A percentile compares a stretch with the other conserved stretches of the same genome.
Conservation (phyloP, 768 basidiomycete species). For the Lactarius sp. region DNA sequence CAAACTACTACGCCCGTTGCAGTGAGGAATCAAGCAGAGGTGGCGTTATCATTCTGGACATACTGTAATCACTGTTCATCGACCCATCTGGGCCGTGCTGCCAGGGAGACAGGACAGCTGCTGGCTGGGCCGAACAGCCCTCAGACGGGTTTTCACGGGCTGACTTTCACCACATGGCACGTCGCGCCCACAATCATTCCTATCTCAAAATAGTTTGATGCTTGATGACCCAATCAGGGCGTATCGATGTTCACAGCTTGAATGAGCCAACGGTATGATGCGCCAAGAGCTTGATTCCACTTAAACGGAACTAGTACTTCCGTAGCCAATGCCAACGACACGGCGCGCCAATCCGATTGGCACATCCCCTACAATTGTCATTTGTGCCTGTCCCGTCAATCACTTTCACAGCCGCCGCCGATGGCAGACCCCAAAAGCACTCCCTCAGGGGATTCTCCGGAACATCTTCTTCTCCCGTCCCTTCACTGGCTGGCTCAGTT, state of each 20-base stretch:
- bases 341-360: background rate
- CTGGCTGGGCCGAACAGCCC: background rate
- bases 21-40: no score
- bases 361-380: background rate
- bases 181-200: background rate
- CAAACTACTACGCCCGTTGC: no score
- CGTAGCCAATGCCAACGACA: background rate
- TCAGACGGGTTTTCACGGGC: background rate
- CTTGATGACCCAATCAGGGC: background rate
- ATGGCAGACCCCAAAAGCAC: background rate
- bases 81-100: background rate
- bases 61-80: background rate
- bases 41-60: no score
- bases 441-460: no score
- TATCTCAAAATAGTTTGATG: background rate
- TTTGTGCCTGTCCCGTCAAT: background rate
- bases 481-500: conserved; percentile 23
- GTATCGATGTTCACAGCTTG: background rate
- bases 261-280: background rate
- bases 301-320: no score
- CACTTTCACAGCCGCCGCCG: background rate
- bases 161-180: background rate
- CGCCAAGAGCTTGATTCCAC: no score
- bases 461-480: conserved; percentile 1
- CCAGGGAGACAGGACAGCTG: background rate